Conservation (phyloP, 78 protist species). For the Planoprotostelium fungivorum region DNA sequence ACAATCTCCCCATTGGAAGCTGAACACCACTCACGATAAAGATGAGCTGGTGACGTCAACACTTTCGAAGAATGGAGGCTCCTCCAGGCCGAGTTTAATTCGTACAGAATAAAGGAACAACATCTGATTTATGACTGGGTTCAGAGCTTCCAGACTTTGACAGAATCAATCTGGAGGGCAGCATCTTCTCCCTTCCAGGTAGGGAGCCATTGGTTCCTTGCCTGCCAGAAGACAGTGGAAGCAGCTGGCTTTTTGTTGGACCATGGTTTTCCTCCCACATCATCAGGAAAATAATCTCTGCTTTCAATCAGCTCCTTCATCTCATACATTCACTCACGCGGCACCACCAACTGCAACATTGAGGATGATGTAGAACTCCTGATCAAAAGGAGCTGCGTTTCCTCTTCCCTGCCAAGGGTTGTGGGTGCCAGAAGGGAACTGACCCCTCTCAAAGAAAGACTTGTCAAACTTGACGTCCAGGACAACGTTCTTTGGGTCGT, state of each 20-base stretch:
- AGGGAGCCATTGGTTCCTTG: neutral
- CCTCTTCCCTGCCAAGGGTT: conserved; percentile 12
- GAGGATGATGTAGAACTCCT: conserved; percentile 15
- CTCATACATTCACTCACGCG: neutral
- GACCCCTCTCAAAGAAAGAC: neutral
- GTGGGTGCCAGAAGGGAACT: neutral
- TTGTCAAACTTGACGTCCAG: neutral
- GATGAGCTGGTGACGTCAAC: neutral
- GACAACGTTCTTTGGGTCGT: neutral
- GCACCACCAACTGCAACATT: conserved; percentile 22
- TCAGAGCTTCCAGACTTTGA: too few species aligned
- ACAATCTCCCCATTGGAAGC: neutral
- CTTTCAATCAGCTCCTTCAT: neutral
- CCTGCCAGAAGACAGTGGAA: neutral
- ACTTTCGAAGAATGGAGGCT: neutral
- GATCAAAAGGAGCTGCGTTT: conserved; percentile 17
- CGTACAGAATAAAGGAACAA: too few species aligned
- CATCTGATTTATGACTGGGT: too few species aligned
- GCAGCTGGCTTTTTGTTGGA: neutral
- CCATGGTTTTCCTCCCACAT: neutral
- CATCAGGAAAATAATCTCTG: neutral
- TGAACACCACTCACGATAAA: neutral
- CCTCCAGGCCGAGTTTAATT: neutral
- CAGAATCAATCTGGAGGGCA: conserved; percentile 13
- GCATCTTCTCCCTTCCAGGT: neutral